Evolutionary conservation across 768 basidiomycete species (phyloP).

Genomic region (Sarcodon aspratus): DNA sequence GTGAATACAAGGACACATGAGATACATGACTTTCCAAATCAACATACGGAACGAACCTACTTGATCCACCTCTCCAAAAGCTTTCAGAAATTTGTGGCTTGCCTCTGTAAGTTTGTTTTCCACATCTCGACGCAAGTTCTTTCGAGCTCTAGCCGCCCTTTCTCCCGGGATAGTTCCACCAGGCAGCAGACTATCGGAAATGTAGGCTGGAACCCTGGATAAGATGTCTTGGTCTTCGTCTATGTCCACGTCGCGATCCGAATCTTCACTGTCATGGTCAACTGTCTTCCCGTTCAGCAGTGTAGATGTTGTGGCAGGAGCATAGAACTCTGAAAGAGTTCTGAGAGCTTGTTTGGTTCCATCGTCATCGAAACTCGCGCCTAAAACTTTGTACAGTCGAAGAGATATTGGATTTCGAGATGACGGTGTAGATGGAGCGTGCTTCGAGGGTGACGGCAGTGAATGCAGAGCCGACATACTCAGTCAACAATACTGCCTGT

Average conservation of each 20-base stretch:
- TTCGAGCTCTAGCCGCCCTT: constrained; percentile 62
- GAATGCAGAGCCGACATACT: constrained; percentile 2
- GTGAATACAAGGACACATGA: neutral
- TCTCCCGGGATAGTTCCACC: constrained; percentile 40
- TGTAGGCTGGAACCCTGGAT: constrained; percentile 4
- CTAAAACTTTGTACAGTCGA: constrained; percentile 83
- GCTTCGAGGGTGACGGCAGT: constrained; percentile 9
- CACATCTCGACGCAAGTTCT: constrained; percentile 74
- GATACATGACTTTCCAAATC: neutral
- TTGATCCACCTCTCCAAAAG: constrained; percentile 83
- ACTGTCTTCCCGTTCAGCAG: constrained; percentile 18
- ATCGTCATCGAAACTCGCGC: constrained; percentile 68
- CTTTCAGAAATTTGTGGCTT: constrained; percentile 71
- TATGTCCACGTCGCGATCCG: constrained; percentile 18
- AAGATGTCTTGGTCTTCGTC: constrained; percentile 15
- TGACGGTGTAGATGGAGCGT: constrained; percentile 10
- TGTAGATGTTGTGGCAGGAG: constrained; percentile 11
- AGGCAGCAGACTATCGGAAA: constrained; percentile 10
- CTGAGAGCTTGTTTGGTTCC: constrained; percentile 71
- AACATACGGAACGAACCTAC: constrained; percentile 34
- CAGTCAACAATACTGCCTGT: no score
- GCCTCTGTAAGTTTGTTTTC: constrained; percentile 75
- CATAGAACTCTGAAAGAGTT: constrained; percentile 77
- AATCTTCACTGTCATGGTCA: constrained; percentile 18
- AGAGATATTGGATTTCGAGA: constrained; percentile 69